These are phyloP conservation scores for Ehretia macrophylla DNA, from an alignment of 257 asterid species.

Conservation along the genomic window DNA sequence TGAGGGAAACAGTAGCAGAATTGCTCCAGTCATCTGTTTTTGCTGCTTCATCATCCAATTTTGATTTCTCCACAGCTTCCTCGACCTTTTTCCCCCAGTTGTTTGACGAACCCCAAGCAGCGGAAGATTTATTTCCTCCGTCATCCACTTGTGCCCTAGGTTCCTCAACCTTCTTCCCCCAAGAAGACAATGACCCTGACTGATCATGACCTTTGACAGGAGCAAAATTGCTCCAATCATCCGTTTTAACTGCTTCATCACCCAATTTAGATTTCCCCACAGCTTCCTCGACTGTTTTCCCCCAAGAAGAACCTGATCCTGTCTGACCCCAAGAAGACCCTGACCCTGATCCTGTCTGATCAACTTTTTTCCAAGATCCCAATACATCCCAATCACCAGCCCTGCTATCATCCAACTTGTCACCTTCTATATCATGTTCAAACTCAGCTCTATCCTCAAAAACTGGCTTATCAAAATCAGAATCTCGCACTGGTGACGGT, in stretches of 20 bases:
- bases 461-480: constrained; percentile 58
- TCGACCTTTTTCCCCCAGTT: constrained; percentile 17
- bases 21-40: neutral
- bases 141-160: too few species aligned
- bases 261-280: constrained; percentile 36
- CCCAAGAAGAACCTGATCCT: too few species aligned
- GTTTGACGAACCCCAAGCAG: too few species aligned
- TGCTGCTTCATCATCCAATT: constrained; percentile 11
- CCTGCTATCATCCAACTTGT: constrained; percentile 12
- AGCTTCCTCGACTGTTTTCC: too few species aligned
- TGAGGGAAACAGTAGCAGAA: neutral
- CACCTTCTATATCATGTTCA: constrained; percentile 26
- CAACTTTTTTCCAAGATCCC: constrained; percentile 9
- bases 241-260: constrained; percentile 2
- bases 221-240: neutral
- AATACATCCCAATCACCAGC: constrained; percentile 9
- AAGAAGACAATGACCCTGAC: too few species aligned
- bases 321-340: constrained; percentile 41
- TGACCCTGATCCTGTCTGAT: constrained; percentile 27
- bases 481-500: constrained; percentile 69
- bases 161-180: constrained; percentile 14
- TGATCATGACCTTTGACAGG: neutral
- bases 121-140: neutral
- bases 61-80: constrained; percentile 23
- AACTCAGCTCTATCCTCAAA: constrained; percentile 67